Percentiles rank a stretch among this genome's conserved stretches.
Evolutionary conservation across 306 rosid species (phyloP).

Genomic region (Cicer chorassanicum): DNA sequence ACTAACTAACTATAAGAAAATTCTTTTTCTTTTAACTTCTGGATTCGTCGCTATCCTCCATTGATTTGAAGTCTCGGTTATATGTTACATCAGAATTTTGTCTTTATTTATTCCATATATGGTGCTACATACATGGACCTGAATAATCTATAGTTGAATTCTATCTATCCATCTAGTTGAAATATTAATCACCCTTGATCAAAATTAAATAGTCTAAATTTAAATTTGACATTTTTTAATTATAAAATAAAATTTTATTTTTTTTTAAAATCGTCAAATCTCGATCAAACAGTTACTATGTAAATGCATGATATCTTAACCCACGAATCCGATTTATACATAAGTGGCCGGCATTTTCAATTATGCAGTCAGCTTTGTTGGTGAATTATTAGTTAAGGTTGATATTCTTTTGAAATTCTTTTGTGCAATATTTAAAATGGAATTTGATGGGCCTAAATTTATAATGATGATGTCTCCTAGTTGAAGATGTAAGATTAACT

Average conservation of each 20-base stretch:
- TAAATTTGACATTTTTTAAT: too few relatives aligned
- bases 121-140: conserved; percentile 2
- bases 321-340: not conserved
- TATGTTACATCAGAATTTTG: conserved; percentile 20
- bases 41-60: conserved; percentile 26
- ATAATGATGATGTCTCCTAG: conserved; percentile 70
- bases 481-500: conserved; percentile 44
- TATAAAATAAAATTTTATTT: too few relatives aligned
- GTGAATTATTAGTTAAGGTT: conserved; percentile 19
- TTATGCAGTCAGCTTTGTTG: conserved; percentile 30
- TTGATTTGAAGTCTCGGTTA: conserved; percentile 40
- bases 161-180: too few relatives aligned
- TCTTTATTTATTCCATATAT: conserved; percentile 30
- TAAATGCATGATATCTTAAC: too few relatives aligned
- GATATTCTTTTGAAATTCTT: conserved; percentile 25
- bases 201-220: too few relatives aligned
- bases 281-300: too few relatives aligned
- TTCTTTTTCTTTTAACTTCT: conserved; percentile 15
- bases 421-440: not conserved
- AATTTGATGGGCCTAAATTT: conserved; percentile 29
- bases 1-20: conserved; percentile 19
- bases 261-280: too few relatives aligned
- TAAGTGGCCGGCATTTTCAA: conserved; percentile 34
- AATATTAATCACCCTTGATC: too few relatives aligned
- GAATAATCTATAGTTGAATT: too few relatives aligned